Evolutionary conservation across 2,329 filamentous ascomycete genomes (phyloP), one percentile per base, ranked within the genome.

Genomic region (Fusarium citri): DNA sequence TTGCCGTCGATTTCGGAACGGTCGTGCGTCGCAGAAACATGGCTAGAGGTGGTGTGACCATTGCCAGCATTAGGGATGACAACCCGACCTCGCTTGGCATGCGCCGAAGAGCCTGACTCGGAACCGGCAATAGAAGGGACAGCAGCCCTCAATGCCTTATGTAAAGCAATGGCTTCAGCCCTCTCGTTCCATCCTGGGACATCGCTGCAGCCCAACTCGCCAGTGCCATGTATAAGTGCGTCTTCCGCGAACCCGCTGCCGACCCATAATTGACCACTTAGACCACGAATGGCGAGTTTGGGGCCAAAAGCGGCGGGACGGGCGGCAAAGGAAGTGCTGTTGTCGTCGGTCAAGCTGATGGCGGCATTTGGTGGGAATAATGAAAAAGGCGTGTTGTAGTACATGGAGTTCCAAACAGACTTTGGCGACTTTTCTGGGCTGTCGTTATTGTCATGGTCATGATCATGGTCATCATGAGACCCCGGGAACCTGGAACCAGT

Each of bases 291-390:
- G 1, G 92, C 92, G 41, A 99, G 83, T 41, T 88, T 83, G 7
- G 96, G 94, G 1, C 96, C 96, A 81, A 98, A 99, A 41, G 94
- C 94, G 55, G 96, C 96, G 64, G 96, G 96, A 50, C 96, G 88
- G 45, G 96, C 94, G 58, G 97, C 86, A 82, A 99, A 99, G 73
- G 97, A 97, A 15, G 96, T 99, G 72, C 94, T 97, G 80, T 99
- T 99, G 81, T 99, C 96, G 80, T 98, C 94, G 76, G 94, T 97
- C 66, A 99, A 87, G 79, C 93, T 97, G 78, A 99, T 98, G 75
- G 97, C 92, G 49, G 96, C 96, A 70, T 96, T 97, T 6, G 94
- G 94, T 7, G 95, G 94, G 78, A 99, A 99, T 23, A 99, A 89
- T 22, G 93, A 94, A 69, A 94, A 93, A 1, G 94, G 91, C 8